Conservation (phyloP, 371 early-diverging fungal genomes). For the Umbelopsis sp. region DNA sequence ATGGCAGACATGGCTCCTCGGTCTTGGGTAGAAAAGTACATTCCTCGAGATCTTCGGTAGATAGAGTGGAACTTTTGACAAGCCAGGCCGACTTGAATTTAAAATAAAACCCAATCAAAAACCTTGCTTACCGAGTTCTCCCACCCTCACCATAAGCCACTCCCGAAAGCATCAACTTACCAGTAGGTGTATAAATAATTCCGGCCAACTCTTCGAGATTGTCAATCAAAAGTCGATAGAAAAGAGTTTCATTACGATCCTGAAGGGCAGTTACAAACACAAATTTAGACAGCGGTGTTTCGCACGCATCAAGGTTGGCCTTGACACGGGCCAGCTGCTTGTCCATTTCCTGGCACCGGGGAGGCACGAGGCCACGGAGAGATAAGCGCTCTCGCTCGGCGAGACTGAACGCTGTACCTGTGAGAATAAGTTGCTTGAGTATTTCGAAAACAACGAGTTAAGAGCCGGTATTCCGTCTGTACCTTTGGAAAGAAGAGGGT, state of each 20-base stretch:
- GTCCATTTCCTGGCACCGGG: conserved; percentile 69
- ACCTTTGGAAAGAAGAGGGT: conserved; percentile 63
- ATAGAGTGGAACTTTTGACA: conserved; percentile 63
- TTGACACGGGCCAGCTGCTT: conserved; percentile 64
- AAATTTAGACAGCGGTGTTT: conserved; percentile 63
- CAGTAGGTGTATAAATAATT: conserved; percentile 55
- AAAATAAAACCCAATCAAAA: conserved; percentile 8
- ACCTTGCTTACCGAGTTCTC: background rate
- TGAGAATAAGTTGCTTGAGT: background rate
- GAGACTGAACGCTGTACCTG: conserved; percentile 67
- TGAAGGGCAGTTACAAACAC: conserved; percentile 54
- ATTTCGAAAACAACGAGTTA: no score
- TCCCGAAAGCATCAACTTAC: conserved; percentile 23
- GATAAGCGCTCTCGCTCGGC: conserved; percentile 67
- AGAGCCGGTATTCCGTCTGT: background rate
- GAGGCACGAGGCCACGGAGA: conserved; percentile 71
- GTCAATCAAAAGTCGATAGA: conserved; percentile 65
- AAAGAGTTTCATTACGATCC: conserved; percentile 70
- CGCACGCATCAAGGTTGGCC: conserved; percentile 61
- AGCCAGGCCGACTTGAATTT: conserved; percentile 46
- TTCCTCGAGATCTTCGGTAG: conserved; percentile 66
- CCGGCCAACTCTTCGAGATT: conserved; percentile 56
- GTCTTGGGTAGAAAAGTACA: conserved; percentile 66
- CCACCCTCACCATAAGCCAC: no score
- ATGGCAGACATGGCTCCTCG: conserved; percentile 65